Evolutionary conservation across 495 filamentous ascomycete genomes (phyloP), one percentile per base, ranked within the genome.

Genomic region (Trichocladium uniseriatum): DNA sequence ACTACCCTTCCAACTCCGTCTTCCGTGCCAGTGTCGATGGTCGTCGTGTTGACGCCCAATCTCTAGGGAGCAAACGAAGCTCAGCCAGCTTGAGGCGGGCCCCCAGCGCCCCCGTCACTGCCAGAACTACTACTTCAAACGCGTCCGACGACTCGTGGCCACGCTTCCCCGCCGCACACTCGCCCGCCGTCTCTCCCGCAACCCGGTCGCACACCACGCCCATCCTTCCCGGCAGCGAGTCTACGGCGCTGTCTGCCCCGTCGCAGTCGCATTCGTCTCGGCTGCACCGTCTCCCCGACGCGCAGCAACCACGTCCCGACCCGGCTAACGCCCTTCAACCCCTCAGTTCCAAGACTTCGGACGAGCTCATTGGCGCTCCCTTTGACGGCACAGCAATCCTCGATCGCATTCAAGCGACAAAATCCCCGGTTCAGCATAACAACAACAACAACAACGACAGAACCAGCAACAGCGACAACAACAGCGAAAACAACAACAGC

Each of bases 301-400:
- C 48, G 42, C 43, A 49, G 40, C 52, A 51, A 29, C 27, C 50
- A 20, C 52, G 36, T 45, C 32, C 71, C 60, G 46, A 51, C 41
- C 57, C 58, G 50, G 59, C 50, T 22, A 27, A 21, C 52, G 21
- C 47, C 39, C 51, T 40, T 29, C 49, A 67, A 55, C 81, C 81
- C 38, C 73, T 85, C 60, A 76, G 73, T 54, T 76, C 78, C 53
- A 76, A 76, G 53, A 75, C 74, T 35, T 79, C 83, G 53, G 82
- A 86, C 70, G 85, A 89, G 67, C 72, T 87, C 49, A 76, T 81
- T 62, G 79, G 81, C 54, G 71, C 78, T 55, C 79, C 83, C 41
- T 81, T 82, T 69, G 82, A 87, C 70, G 74, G 76, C 54, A 77
- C 72, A 53, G 78, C 76, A 61, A 86, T 86, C 64, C 71, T 87